phyloP scores from a whole-genome alignment of 2,329 filamentous ascomycete genomes.

The Pseudocercospora fijiensis region DNA sequence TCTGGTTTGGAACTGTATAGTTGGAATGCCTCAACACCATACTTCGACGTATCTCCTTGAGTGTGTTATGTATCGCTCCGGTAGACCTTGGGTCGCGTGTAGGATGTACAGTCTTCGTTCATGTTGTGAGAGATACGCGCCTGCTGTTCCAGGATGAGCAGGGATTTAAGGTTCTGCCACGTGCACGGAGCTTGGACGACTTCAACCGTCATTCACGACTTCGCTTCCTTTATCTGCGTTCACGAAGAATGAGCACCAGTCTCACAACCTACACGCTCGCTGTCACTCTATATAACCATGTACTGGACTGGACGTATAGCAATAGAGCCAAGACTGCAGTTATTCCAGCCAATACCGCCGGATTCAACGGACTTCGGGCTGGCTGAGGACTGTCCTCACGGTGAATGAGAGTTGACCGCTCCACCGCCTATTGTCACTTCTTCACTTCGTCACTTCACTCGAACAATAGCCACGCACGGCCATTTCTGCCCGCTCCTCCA shows the following conservation, averaged over 20 bases:
- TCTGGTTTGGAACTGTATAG: too few species aligned
- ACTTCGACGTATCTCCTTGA: not conserved
- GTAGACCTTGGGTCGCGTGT: not conserved
- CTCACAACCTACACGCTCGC: not conserved
- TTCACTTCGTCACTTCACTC: not conserved
- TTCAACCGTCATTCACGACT: not conserved
- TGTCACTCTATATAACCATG: not conserved
- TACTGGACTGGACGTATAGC: not conserved
- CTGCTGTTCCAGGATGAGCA: not conserved
- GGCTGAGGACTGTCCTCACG: not conserved
- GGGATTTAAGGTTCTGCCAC: not conserved
- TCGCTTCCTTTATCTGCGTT: constrained; percentile 3
- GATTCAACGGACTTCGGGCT: not conserved
- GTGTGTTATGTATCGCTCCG: not conserved
- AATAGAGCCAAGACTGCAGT: not conserved
- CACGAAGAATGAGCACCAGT: not conserved
- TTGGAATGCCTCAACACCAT: too few species aligned
- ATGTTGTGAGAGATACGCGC: not conserved
- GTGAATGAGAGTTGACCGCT: not conserved
- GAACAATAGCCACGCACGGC: not conserved
- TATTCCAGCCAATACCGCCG: not conserved
- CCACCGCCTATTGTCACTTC: not conserved
- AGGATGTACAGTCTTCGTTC: not conserved
- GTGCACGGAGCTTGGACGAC: not conserved
- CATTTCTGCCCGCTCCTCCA: not conserved